Evolutionary conservation across 2,329 filamentous ascomycete species (phyloP), one percentile per base, ranked within the genome.

Genomic region (Colletotrichum brevisporum): DNA sequence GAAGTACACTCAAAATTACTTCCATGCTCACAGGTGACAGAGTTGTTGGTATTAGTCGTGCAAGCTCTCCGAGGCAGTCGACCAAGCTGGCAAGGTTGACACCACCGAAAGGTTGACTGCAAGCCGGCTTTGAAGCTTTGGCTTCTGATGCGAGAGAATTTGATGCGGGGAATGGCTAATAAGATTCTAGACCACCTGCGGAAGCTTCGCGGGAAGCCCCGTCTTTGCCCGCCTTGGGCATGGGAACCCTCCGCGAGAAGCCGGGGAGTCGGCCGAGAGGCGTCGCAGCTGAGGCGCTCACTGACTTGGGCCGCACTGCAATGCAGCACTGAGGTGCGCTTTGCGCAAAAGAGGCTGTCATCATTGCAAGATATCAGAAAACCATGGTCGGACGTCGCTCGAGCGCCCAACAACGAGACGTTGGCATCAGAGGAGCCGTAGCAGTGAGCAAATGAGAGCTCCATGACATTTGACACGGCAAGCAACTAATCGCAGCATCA

Each of bases 81-180:
- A 54, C 27, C 27, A 18, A 27, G 52, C 31, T 39, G 36, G 31
- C 18, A 36, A 54, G 52, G 31, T 36, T 54, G 52, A 36, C 24
- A 36, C 31, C 10, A 36, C 10, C 31, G 16, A 31, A 53, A 53
- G 47, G 58, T n/a, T 24, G 58, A 31, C 27, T 36, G 31, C 2
- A 36, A 36, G 31, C 31, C 31, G 31, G 10, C 41, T 43, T 43
- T 43, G 41, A 43, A 43, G 16, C 13, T 43, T n/a, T 43, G 10
- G 41, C 41, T 43, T 43, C 27, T 26, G 59, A 52, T 24, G 48
- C 53, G 24, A 16, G n/a, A 9, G 24, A 21, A 9, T 31, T 18
- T 45, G 39, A 39, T 54, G 52, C 52, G 15, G 26, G 52, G 52
- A n/a, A 24, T n/a, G 47, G 47, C 15, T 50, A 10, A 59, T 50